phyloP scores from a whole-genome alignment of 2,329 filamentous ascomycete species.

The Penicillium sp. region DNA sequence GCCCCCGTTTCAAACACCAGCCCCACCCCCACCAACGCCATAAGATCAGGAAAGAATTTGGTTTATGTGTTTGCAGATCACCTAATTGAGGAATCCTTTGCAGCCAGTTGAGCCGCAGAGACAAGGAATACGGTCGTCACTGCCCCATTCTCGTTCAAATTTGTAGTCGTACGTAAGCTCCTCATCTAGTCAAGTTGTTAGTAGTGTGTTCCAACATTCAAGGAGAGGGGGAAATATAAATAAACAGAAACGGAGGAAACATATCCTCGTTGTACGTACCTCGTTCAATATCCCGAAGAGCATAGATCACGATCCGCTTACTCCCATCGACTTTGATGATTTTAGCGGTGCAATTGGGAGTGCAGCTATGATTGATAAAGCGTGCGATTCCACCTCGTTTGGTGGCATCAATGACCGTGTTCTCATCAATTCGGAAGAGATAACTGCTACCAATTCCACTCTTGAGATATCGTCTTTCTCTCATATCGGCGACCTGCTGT shows the following conservation, averaged over 20 bases:
- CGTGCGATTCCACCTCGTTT: conserved; percentile 97
- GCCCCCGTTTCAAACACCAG: background rate
- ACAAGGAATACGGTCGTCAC: conserved; percentile 92
- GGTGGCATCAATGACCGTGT: conserved; percentile 95
- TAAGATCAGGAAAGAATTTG: background rate
- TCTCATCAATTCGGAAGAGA: conserved; percentile 96
- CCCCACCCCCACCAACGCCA: background rate
- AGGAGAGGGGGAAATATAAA: background rate
- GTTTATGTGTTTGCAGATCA: background rate
- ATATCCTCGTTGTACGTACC: conserved; percentile 63
- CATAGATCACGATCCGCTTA: conserved; percentile 98
- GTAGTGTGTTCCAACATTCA: conserved; percentile 14
- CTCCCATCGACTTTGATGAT: conserved; percentile 99
- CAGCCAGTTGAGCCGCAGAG: conserved; percentile 93
- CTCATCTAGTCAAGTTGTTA: conserved; percentile 65
- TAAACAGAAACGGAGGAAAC: background rate
- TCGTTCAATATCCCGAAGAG: conserved; percentile 87
- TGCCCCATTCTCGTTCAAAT: conserved; percentile 95
- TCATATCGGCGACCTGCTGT: conserved; percentile 95
- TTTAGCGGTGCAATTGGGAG: conserved; percentile 97
- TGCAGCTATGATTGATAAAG: conserved; percentile 98
- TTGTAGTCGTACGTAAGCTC: conserved; percentile 99
- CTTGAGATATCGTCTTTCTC: conserved; percentile 87
- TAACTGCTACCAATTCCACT: conserved; percentile 97
- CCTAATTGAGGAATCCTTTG: conserved; percentile 97